Percentiles rank a stretch among this genome's conserved stretches.
These are phyloP conservation scores for Gryganskiella cystojenkinii DNA, from an alignment of 192 early-diverging fungal genomes.

Conservation along the genomic window DNA sequence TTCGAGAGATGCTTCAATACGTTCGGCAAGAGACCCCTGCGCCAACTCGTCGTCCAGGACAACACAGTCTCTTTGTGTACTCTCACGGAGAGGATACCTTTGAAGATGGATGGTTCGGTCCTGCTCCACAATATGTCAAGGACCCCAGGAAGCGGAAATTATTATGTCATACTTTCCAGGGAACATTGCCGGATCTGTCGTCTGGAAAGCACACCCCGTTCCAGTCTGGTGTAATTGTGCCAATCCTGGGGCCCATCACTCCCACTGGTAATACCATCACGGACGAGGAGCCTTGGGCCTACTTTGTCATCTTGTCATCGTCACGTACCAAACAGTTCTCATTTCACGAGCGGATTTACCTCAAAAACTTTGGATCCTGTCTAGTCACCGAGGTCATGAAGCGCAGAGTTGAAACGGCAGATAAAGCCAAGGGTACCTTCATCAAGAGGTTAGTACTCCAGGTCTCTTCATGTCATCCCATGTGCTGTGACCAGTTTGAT, in stretches of 20 bases:
- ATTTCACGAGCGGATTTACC: constrained; percentile 58
- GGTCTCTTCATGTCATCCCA: not conserved
- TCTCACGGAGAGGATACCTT: constrained; percentile 22
- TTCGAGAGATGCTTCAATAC: constrained; percentile 45
- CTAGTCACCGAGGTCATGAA: constrained; percentile 58
- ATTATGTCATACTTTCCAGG: constrained; percentile 47
- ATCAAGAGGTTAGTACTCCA: constrained; percentile 41
- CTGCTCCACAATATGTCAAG: constrained; percentile 5
- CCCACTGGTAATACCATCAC: not conserved
- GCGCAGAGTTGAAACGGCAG: constrained; percentile 59
- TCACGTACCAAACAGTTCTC: constrained; percentile 54
- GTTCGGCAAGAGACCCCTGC: constrained; percentile 28
- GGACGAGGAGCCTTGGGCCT: constrained; percentile 44
- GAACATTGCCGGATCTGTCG: constrained; percentile 16
- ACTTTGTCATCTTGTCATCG: constrained; percentile 41
- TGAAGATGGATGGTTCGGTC: constrained; percentile 39
- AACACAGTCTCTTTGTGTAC: constrained; percentile 9
- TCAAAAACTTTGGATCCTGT: constrained; percentile 62
- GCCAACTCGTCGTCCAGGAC: constrained; percentile 1
- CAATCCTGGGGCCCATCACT: constrained; percentile 29
- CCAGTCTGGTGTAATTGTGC: constrained; percentile 32
- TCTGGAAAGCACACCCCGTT: constrained; percentile 24
- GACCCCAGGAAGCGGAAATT: constrained; percentile 12
- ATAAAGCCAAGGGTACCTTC: constrained; percentile 61
- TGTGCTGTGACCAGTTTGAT: too few relatives aligned